Percentiles rank a stretch among this genome's conserved stretches.
phyloP scores from a whole-genome alignment of 225 moss, liverwort and hornwort genomes.

The Bryum argenteum region DNA sequence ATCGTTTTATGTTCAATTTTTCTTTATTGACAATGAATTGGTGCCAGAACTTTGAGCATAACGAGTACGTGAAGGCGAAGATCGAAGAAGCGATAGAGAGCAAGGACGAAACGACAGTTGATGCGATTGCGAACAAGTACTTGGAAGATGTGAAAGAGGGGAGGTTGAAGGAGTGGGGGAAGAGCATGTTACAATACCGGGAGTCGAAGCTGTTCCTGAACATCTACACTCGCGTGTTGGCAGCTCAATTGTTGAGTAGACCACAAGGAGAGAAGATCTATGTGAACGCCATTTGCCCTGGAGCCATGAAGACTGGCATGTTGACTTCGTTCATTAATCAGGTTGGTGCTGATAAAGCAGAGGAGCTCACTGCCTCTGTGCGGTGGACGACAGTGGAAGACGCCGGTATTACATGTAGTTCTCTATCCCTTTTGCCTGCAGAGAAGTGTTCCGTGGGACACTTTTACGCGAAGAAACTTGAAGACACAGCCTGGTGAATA shows the following conservation, averaged over 20 bases:
- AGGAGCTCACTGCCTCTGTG: constrained; percentile 19
- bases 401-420: constrained; percentile 22
- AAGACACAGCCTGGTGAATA: constrained; percentile 37
- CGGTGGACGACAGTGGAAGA: constrained; percentile 34
- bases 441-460: constrained; percentile 21
- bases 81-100: constrained; percentile 25
- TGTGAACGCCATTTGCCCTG: constrained; percentile 48
- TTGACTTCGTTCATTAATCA: constrained; percentile 15
- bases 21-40: too few relatives aligned
- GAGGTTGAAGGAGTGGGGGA: constrained; percentile 33
- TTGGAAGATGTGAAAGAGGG: constrained; percentile 40
- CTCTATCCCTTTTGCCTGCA: constrained; percentile 40
- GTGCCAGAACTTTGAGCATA: constrained; percentile 40
- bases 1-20: not conserved
- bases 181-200: constrained; percentile 35
- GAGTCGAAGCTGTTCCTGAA: constrained; percentile 49
- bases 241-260: constrained; percentile 29
- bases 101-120: constrained; percentile 26
- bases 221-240: constrained; percentile 44
- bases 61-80: constrained; percentile 32
- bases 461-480: constrained; percentile 26
- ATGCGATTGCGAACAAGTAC: constrained; percentile 43
- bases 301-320: constrained; percentile 35
- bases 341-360: constrained; percentile 24
- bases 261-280: constrained; percentile 31